Percentiles rank a stretch among this genome's conserved stretches.
These are phyloP conservation scores for Telfairia occidentalis DNA, from an alignment of 331 rosid genomes.

Conservation along the genomic window DNA sequence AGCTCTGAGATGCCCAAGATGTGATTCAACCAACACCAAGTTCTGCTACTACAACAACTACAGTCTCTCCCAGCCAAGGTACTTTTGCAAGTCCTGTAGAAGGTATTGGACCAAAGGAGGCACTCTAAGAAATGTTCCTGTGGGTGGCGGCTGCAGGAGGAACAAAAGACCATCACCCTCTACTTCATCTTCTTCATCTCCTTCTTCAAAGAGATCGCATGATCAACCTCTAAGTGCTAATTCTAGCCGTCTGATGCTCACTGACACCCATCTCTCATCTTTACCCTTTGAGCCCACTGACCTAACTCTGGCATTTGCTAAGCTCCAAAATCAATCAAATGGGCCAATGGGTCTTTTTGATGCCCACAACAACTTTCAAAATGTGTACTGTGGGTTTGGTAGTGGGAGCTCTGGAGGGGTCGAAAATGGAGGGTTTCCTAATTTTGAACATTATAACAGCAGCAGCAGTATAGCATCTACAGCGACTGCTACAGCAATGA, in stretches of 20 bases:
- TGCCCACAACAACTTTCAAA: conserved; percentile 28
- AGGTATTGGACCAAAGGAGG: conserved; percentile 99
- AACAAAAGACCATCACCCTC: conserved; percentile 67
- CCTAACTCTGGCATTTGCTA: conserved; percentile 65
- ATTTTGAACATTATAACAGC: conserved; percentile 39
- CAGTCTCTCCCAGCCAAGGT: conserved; percentile 89
- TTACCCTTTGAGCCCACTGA: conserved; percentile 54
- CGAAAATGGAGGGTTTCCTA: conserved; percentile 31
- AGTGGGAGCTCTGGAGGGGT: conserved; percentile 43
- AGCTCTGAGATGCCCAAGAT: conserved; percentile 81
- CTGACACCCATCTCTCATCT: conserved; percentile 21
- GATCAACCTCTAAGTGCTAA: conserved; percentile 47
- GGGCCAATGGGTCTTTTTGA: conserved; percentile 47
- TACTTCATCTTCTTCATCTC: conserved; percentile 24
- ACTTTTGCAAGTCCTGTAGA: conserved; percentile 91
- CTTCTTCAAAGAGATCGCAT: conserved; percentile 45
- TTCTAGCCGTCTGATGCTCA: conserved; percentile 25
- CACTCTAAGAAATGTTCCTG: conserved; percentile 89
- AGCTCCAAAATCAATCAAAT: conserved; percentile 60
- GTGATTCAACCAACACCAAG: conserved; percentile 87
- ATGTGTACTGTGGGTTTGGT: conserved; percentile 44
- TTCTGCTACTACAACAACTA: conserved; percentile 98
- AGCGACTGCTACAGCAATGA: conserved; percentile 62
- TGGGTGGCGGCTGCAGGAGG: conserved; percentile 97
- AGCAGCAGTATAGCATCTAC: conserved; percentile 50